These are phyloP conservation scores for Tolypocladium paradoxum DNA, from an alignment of 2,329 filamentous ascomycete species.

Conservation along the genomic window DNA sequence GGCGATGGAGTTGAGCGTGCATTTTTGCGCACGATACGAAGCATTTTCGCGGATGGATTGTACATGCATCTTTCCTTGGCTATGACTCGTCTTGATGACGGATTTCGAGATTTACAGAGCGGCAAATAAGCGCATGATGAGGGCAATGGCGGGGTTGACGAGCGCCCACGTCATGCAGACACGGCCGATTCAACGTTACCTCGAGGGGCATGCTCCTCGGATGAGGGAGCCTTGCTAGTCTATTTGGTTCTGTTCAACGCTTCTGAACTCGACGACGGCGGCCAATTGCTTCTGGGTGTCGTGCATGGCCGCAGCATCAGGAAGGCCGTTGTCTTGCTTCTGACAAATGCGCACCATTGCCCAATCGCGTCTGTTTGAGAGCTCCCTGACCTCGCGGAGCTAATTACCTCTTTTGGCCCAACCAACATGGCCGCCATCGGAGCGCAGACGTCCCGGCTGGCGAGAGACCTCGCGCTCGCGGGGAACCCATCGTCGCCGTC, in stretches of 20 bases:
- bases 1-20: too few relatives aligned
- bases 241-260: neutral
- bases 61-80: too few relatives aligned
- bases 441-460: conserved; percentile 18
- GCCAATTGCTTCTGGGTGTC: neutral
- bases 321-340: neutral
- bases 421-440: conserved; percentile 8
- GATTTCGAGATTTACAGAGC: too few relatives aligned
- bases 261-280: neutral
- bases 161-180: neutral
- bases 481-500: conserved; percentile 17
- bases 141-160: neutral
- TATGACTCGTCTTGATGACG: too few relatives aligned
- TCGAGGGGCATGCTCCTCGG: neutral
- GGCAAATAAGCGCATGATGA: too few relatives aligned
- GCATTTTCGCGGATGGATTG: too few relatives aligned
- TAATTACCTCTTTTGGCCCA: too few relatives aligned
- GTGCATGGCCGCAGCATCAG: neutral
- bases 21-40: too few relatives aligned
- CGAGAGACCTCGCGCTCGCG: conserved; percentile 21
- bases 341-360: neutral
- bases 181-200: neutral
- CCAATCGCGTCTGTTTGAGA: neutral
- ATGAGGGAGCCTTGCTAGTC: neutral
- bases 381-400: too few relatives aligned